Percentiles rank a stretch among this genome's conserved stretches.
phyloP scores from a whole-genome alignment of 768 basidiomycete genomes.

The Lactifluus piperatus region DNA sequence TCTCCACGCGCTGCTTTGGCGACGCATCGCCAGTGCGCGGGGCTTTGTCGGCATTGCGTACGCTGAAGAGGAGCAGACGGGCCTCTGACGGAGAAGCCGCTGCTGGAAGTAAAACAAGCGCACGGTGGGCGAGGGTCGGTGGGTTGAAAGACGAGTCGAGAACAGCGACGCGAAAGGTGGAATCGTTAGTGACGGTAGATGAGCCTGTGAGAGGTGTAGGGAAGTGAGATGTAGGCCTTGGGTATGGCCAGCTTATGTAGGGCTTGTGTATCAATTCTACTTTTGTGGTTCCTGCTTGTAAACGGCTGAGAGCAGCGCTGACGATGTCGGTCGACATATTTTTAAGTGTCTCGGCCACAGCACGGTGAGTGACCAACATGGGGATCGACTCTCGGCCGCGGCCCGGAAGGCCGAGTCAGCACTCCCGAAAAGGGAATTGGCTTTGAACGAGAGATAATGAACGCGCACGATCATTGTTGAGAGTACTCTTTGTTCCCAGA shows the following conservation, averaged over 20 bases:
- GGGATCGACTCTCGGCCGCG: neutral
- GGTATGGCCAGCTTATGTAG: constrained; percentile 59
- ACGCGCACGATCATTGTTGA: too few species aligned
- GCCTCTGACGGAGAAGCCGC: constrained; percentile 46
- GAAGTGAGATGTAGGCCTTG: constrained; percentile 20
- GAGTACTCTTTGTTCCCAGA: neutral
- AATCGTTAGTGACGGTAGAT: constrained; percentile 3
- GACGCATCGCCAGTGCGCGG: constrained; percentile 65
- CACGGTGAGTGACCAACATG: neutral
- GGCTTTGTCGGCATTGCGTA: constrained; percentile 80
- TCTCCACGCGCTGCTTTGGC: constrained; percentile 70
- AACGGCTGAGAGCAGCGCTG: constrained; percentile 21
- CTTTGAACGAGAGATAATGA: neutral
- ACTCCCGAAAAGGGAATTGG: neutral
- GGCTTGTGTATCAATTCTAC: constrained; percentile 55
- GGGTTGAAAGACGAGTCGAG: constrained; percentile 93
- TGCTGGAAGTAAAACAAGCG: constrained; percentile 41
- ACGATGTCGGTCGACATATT: constrained; percentile 6
- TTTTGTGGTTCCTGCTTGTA: constrained; percentile 39
- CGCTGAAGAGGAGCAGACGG: constrained; percentile 69
- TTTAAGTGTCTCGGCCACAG: too few species aligned
- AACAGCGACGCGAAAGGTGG: constrained; percentile 48
- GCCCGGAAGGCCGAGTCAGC: neutral
- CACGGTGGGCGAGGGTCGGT: constrained; percentile 77
- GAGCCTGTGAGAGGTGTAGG: neutral